Evolutionary conservation across 148 eudicot genomes (phyloP).

Genomic region (Chenopodium berlandieri): DNA sequence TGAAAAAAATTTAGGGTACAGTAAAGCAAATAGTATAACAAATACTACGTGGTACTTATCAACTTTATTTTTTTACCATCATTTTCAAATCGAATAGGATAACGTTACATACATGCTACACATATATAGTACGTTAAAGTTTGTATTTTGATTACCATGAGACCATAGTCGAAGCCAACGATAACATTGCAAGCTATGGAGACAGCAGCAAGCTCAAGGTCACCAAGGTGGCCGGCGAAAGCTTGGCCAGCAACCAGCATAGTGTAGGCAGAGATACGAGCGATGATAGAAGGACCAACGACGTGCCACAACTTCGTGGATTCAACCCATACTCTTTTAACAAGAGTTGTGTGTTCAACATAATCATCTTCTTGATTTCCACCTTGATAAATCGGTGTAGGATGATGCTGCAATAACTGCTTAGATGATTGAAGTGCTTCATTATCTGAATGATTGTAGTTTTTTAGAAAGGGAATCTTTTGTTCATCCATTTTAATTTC

Average conservation of each 20-base stretch:
- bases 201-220: slow-evolving; percentile 56
- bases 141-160: slow-evolving; percentile 30
- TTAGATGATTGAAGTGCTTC: neutral
- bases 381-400: neutral
- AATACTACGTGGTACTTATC: too few relatives aligned
- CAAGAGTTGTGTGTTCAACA: neutral
- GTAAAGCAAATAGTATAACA: too few relatives aligned
- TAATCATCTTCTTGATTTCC: neutral
- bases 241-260: slow-evolving; percentile 53
- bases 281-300: slow-evolving; percentile 53
- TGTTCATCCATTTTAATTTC: slow-evolving; percentile 12
- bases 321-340: slow-evolving; percentile 39
- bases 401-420: neutral
- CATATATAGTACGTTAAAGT: too few relatives aligned
- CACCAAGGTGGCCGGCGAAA: slow-evolving; percentile 65
- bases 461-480: slow-evolving; percentile 27
- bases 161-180: slow-evolving; percentile 52
- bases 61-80: too few relatives aligned
- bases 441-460: neutral
- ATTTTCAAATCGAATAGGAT: too few relatives aligned
- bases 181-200: slow-evolving; percentile 50
- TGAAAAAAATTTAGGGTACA: too few relatives aligned
- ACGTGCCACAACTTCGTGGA: slow-evolving; percentile 57
- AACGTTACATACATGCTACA: too few relatives aligned
- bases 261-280: slow-evolving; percentile 41